These are phyloP conservation scores for Parastagonospora nodorum DNA, from an alignment of 2,329 filamentous ascomycete species.

Conservation along the genomic window DNA sequence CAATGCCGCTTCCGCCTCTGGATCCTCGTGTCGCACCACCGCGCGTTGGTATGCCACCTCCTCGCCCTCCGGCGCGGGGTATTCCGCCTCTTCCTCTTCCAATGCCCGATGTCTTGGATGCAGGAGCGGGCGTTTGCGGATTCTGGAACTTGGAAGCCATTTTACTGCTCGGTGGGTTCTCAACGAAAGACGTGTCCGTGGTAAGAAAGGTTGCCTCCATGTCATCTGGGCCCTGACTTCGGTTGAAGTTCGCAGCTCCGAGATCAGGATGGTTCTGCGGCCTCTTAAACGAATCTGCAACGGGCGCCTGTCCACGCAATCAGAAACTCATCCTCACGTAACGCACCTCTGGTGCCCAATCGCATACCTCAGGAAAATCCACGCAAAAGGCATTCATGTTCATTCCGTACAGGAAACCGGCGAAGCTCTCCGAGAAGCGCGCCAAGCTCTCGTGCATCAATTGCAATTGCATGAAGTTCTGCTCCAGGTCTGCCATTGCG, in stretches of 20 bases:
- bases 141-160: constrained; percentile 49
- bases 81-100: constrained; percentile 41
- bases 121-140: constrained; percentile 40
- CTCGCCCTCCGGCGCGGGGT: constrained; percentile 39
- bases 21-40: constrained; percentile 37
- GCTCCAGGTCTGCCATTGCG: constrained; percentile 92
- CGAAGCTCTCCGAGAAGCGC: constrained; percentile 94
- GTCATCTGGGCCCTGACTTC: constrained; percentile 48
- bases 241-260: constrained; percentile 23
- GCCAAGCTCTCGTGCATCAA: constrained; percentile 94
- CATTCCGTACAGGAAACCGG: constrained; percentile 90
- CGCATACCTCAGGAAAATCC: constrained; percentile 85
- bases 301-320: constrained; percentile 66
- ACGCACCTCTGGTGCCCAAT: background rate
- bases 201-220: constrained; percentile 89
- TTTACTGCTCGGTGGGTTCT: constrained; percentile 72
- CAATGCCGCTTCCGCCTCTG: constrained; percentile 45
- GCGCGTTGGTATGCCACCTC: constrained; percentile 42
- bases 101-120: constrained; percentile 20
- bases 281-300: constrained; percentile 77
- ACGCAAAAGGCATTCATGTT: constrained; percentile 99
- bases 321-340: background rate
- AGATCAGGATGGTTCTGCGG: constrained; percentile 36
- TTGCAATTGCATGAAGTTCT: constrained; percentile 96
- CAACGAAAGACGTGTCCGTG: constrained; percentile 88